Conservation (phyloP, 179 eudicot genomes). For the Spinacia oleracea region DNA sequence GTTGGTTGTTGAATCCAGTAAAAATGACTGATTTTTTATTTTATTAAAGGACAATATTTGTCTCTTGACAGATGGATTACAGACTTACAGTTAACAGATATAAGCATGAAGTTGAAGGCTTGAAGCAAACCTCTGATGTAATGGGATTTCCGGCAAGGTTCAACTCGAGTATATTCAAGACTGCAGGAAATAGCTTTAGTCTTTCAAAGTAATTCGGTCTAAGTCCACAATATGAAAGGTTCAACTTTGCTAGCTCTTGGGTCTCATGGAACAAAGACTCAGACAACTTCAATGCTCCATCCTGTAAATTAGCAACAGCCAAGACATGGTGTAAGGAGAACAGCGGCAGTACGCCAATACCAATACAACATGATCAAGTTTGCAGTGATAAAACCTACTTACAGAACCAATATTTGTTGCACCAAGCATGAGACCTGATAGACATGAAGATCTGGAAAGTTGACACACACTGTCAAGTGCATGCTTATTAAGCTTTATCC, state of each 20-base stretch:
- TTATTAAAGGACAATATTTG: neutral
- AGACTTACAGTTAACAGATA: neutral
- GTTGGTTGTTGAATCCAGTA: neutral
- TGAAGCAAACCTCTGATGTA: constrained; percentile 60
- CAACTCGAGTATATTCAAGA: constrained; percentile 65
- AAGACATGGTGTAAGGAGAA: neutral
- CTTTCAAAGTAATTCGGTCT: constrained; percentile 47
- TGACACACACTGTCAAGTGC: constrained; percentile 69
- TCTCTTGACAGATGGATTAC: neutral
- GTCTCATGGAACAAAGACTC: constrained; percentile 59
- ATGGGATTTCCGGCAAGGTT: constrained; percentile 76
- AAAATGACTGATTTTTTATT: neutral
- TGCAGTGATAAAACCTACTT: constrained; percentile 33
- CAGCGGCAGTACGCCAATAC: neutral
- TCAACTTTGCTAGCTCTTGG: constrained; percentile 69
- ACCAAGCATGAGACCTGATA: constrained; percentile 77
- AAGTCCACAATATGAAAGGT: constrained; percentile 76
- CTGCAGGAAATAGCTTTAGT: constrained; percentile 38
- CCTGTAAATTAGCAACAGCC: constrained; percentile 44
- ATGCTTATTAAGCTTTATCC: constrained; percentile 70
- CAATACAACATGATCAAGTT: constrained; percentile 6
- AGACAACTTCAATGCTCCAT: constrained; percentile 66
- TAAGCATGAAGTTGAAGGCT: constrained; percentile 11
- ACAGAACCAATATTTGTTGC: constrained; percentile 75
- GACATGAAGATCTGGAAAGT: constrained; percentile 52